phyloP scores from a whole-genome alignment of 2,329 filamentous ascomycete species.

The Trichoderma brevicompactum region DNA sequence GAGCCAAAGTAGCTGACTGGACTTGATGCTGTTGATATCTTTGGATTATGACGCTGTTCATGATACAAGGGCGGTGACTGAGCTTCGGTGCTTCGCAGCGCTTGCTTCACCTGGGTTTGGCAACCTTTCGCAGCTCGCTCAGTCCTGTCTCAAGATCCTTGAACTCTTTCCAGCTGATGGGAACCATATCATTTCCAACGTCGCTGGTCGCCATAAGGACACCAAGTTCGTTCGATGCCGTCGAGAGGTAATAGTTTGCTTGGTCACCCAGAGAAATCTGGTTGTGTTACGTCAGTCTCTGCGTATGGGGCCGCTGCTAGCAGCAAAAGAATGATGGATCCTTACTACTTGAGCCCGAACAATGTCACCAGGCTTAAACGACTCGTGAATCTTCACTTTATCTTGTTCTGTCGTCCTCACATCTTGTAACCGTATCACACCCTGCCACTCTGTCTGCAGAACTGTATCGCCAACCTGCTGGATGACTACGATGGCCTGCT shows the following conservation, averaged over 20 bases:
- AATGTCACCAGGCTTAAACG: constrained; percentile 90
- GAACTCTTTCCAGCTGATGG: constrained; percentile 95
- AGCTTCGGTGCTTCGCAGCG: not conserved
- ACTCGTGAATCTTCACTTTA: constrained; percentile 86
- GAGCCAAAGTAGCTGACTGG: not conserved
- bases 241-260: constrained; percentile 92
- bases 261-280: constrained; percentile 91
- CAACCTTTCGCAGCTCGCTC: constrained; percentile 85
- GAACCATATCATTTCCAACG: constrained; percentile 86
- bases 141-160: constrained; percentile 77
- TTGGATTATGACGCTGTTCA: not conserved
- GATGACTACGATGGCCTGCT: constrained; percentile 85
- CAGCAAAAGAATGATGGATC: constrained; percentile 29
- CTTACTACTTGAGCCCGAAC: constrained; percentile 81
- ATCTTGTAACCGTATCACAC: constrained; percentile 84
- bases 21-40: not conserved
- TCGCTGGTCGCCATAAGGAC: constrained; percentile 93
- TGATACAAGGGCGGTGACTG: not conserved
- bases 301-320: not conserved
- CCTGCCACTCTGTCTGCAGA: constrained; percentile 80
- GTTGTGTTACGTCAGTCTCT: not conserved
- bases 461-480: constrained; percentile 77
- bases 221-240: constrained; percentile 86
- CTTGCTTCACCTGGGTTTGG: constrained; percentile 64
- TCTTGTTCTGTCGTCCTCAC: constrained; percentile 96